Conservation (phyloP, 495 filamentous ascomycete genomes). For the Sabuloglossum arenarium region DNA sequence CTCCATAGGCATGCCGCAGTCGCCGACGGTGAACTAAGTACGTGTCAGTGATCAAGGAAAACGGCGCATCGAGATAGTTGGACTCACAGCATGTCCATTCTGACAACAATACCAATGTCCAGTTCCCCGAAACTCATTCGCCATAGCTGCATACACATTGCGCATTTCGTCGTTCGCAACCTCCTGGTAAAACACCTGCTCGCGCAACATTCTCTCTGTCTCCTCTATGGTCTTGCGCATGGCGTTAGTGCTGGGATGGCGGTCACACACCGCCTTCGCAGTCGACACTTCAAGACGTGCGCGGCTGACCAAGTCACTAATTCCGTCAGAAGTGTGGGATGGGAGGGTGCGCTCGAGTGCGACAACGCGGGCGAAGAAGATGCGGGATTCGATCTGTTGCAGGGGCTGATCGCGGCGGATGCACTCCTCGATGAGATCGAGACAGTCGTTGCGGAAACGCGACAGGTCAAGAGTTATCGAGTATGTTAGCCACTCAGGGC, state of each 20-base stretch:
- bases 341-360: constrained; percentile 13
- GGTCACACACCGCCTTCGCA: constrained; percentile 5
- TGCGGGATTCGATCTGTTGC: constrained; percentile 14
- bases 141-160: constrained; percentile 28
- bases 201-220: constrained; percentile 16
- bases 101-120: constrained; percentile 50
- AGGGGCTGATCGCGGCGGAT: constrained; percentile 7
- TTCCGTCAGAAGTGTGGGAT: too few species aligned
- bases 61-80: not conserved
- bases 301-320: too few species aligned
- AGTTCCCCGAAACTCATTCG: constrained; percentile 26
- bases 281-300: too few species aligned
- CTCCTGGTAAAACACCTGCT: constrained; percentile 20
- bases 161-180: constrained; percentile 25
- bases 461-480: constrained; percentile 9
- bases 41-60: not conserved
- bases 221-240: constrained; percentile 15
- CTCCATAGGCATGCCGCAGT: constrained; percentile 55
- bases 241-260: constrained; percentile 10
- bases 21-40: constrained; percentile 40
- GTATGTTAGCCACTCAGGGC: constrained; percentile 2
- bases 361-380: constrained; percentile 17
- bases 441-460: constrained; percentile 8
- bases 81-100: constrained; percentile 34
- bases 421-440: constrained; percentile 11